These are phyloP conservation scores for Aspergillus hancockii DNA, from an alignment of 495 filamentous ascomycete genomes.

Conservation along the genomic window DNA sequence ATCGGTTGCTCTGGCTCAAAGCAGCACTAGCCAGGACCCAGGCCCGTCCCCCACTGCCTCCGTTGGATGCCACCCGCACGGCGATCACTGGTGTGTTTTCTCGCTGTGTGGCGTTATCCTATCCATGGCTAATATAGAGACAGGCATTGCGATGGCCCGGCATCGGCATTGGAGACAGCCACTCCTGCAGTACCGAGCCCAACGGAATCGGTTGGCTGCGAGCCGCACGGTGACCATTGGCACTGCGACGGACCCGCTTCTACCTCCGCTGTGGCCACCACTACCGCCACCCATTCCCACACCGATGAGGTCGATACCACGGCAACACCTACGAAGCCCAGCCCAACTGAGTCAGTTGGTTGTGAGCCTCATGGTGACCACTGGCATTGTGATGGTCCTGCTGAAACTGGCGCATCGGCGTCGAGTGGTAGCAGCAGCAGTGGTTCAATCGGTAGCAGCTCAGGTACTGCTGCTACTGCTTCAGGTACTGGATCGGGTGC, in stretches of 20 bases:
- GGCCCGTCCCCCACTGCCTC: slow-evolving; percentile 34
- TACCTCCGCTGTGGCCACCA: slow-evolving; percentile 10
- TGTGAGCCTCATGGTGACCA: slow-evolving; percentile 32
- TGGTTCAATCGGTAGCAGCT: not conserved
- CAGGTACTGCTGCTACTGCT: slow-evolving; percentile 3
- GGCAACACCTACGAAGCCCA: slow-evolving; percentile 19
- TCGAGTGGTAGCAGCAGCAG: not conserved
- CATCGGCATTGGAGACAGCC: slow-evolving; percentile 14
- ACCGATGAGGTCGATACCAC: slow-evolving; percentile 11
- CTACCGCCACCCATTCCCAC: not conserved
- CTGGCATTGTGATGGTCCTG: slow-evolving; percentile 31
- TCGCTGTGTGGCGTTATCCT: not conserved
- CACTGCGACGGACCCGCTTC: slow-evolving; percentile 29
- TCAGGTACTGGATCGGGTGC: slow-evolving; percentile 5
- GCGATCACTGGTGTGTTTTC: slow-evolving; percentile 30
- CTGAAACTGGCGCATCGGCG: slow-evolving; percentile 6
- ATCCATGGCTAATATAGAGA: not conserved
- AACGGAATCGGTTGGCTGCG: slow-evolving; percentile 30
- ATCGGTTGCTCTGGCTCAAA: slow-evolving; percentile 16
- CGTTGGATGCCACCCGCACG: slow-evolving; percentile 33
- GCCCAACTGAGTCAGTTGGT: slow-evolving; percentile 28
- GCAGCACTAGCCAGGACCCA: slow-evolving; percentile 12
- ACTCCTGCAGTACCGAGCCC: slow-evolving; percentile 23
- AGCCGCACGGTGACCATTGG: slow-evolving; percentile 33
- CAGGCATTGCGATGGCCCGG: slow-evolving; percentile 29